Evolutionary conservation across 2,329 filamentous ascomycete genomes (phyloP), one percentile per base, ranked within the genome.

Genomic region (Pestalotiopsis sp.): DNA sequence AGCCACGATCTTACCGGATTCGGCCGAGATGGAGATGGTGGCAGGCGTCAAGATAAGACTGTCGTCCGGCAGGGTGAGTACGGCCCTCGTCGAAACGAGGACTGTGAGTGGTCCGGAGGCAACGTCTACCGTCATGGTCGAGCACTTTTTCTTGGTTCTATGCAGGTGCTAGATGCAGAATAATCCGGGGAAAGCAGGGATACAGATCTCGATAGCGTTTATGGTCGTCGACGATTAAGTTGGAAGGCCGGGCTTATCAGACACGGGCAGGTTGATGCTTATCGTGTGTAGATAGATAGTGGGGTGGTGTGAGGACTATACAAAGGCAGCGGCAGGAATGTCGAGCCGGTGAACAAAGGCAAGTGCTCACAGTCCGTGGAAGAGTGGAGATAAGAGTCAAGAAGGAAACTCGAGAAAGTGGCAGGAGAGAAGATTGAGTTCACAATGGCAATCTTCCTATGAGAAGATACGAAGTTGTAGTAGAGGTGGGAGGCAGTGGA

Each of bases 1-100:
- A 2, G 91, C 90, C 59, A 91, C 86, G 75, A 98, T 97, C 83
- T 95, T 97, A 76, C 96, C 96, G 0, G 93, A 95, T 57, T 79
- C 78, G 6, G 89, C 88, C 2, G 93, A 97, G 74, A 98, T 84
- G 68, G 92, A 86, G 69, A 99, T 90, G 13, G 95, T 97, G 69
- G 94, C 95, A 23, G 94, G 91, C 2, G 92, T 94, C 60, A 97
- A 82, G 31, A 86, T 68, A 41, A 91, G 84, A 27, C 84, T 84
- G 73, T 89, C 83, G 71, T 90, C 86, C 58, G 89, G 86, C 68
- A 92, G 90, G 60, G 91, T 92, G 74, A 98, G 85, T 65, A 98
- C 90, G 68, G 93, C 93, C 75, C 95, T 89, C 31, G 91, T 92
- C 1, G 96, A 98, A 68, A 92, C 92, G 68, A 98, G 86, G 69